Evolutionary conservation across 495 filamentous ascomycete species (phyloP), one percentile per base, ranked within the genome.

Genomic region (Evansstolkia leycettana): DNA sequence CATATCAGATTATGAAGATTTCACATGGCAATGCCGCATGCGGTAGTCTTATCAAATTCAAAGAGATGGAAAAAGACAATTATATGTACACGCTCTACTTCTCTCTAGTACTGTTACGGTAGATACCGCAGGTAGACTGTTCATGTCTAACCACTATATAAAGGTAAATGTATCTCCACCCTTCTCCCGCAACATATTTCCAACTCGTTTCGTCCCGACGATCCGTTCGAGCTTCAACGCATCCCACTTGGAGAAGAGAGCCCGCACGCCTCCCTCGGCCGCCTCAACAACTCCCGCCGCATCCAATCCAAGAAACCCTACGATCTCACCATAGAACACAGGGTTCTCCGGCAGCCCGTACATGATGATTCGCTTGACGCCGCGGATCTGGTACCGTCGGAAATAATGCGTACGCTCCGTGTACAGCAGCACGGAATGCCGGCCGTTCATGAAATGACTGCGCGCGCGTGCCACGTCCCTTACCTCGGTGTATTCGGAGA

Each of bases 371-470:
- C 73, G 69, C 54, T 74, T 77, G 17, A 87, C 86, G 8, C 90
- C 90, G 23, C 75, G 69, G 14, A 98, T 60, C 39, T 70, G 70
- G 48, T 86, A 89, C 14, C 92, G 71, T 17, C 83, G 68, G 65
- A 96, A 98, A 54, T 98, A 92, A 60, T 96, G 92, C 12, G 87
- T 79, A 17, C 90, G 78, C 55, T 89, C 88, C 7, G 86, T 87
- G 57, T 96, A 96, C 12, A 98, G 64, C 24, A 98, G 60, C 14
- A 95, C 70, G 24, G 76, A 77, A 46, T 94, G 81, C 17, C 83
- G 68, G 4, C 88, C 89, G 29, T 58, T 78, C 38, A 86, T 55
- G 60, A 98, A 96, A 48, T 95, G 84, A 10, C 82, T 84, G 6
- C 89, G 69, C 13, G 92, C 84, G 13, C 89, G 78, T 17, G 80